Conservation (phyloP, 2,329 filamentous ascomycete species). For the Aureobasidium sp. region DNA sequence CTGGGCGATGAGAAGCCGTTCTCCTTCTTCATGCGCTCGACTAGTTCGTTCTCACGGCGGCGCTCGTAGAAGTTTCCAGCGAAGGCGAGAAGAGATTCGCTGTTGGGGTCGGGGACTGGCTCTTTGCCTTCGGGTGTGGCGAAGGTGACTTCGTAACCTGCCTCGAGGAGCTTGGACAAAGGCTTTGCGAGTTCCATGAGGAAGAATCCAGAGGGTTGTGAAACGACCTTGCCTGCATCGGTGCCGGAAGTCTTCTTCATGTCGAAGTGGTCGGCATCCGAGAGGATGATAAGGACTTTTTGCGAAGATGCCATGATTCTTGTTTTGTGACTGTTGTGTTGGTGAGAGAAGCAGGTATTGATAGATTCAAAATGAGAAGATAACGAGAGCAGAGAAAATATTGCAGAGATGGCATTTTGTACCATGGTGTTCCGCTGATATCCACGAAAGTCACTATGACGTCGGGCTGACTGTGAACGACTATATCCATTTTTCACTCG, state of each 20-base stretch:
- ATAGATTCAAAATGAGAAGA: no score
- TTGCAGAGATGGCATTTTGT: neutral
- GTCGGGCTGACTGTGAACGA: neutral
- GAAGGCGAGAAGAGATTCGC: conserved; percentile 33
- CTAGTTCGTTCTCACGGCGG: conserved; percentile 30
- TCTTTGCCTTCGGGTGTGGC: conserved; percentile 36
- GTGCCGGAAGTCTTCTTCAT: conserved; percentile 23
- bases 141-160: conserved; percentile 36
- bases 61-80: conserved; percentile 40
- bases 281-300: conserved; percentile 38
- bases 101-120: conserved; percentile 34
- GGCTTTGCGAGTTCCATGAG: conserved; percentile 33
- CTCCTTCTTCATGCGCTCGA: conserved; percentile 37
- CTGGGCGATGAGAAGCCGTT: conserved; percentile 34
- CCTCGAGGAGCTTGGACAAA: conserved; percentile 27
- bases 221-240: conserved; percentile 19
- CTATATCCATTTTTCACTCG: neutral
- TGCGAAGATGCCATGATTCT: conserved; percentile 17
- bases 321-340: neutral
- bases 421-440: neutral
- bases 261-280: conserved; percentile 32
- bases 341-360: neutral
- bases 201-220: conserved; percentile 29
- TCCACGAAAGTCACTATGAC: conserved; percentile 4
- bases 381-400: neutral